phyloP scores from a whole-genome alignment of 345 rosid species.

The Anastatica hierochuntica region DNA sequence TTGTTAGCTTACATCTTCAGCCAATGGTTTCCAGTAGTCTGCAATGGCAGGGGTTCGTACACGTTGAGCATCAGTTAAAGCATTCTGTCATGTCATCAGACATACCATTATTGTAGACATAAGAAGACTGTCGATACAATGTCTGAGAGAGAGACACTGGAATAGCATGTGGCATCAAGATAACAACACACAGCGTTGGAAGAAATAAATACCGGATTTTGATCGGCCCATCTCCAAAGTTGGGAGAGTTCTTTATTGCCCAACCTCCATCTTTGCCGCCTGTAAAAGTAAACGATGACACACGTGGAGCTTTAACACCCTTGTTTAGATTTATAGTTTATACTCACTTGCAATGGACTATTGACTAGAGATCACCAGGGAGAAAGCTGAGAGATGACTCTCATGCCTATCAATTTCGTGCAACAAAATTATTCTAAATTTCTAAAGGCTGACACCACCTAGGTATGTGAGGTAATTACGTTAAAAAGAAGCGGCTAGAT shows the following conservation, averaged over 20 bases:
- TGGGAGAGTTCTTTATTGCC: slow-evolving; percentile 98
- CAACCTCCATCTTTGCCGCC: slow-evolving; percentile 81
- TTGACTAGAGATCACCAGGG: background rate
- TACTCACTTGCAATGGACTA: background rate
- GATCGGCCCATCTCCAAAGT: slow-evolving; percentile 98
- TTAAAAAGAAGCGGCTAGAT: background rate
- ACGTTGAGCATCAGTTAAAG: slow-evolving; percentile 79
- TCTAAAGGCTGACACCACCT: no score
- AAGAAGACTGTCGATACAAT: background rate
- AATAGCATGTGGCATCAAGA: background rate
- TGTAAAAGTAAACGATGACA: slow-evolving; percentile 27
- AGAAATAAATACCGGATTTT: slow-evolving; percentile 53
- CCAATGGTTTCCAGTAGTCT: slow-evolving; percentile 94
- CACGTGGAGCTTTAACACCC: background rate
- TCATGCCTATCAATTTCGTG: background rate
- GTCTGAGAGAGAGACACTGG: background rate
- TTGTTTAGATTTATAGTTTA: background rate
- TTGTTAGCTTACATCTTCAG: slow-evolving; percentile 69
- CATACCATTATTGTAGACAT: slow-evolving; percentile 7
- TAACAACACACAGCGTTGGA: background rate
- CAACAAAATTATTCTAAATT: background rate
- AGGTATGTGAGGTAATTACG: no score
- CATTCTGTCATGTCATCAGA: slow-evolving; percentile 48
- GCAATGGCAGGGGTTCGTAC: slow-evolving; percentile 79
- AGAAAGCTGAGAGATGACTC: background rate